Evolutionary conservation across 1,284 basidiomycete species (phyloP).

Genomic region (Malassezia psittaci): DNA sequence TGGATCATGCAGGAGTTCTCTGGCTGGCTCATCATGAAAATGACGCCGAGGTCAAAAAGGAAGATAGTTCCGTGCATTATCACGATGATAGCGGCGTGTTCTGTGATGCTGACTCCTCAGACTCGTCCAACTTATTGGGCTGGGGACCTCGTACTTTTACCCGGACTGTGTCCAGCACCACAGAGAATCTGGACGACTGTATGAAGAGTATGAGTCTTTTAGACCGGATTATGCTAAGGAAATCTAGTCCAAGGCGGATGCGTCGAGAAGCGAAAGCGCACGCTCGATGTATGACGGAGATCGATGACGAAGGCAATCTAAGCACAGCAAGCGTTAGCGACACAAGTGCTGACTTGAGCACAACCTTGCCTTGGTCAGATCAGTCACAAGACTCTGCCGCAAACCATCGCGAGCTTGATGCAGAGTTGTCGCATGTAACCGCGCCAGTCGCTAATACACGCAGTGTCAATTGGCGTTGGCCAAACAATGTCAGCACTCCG

Average conservation of each 20-base stretch:
- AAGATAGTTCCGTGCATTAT: slow-evolving; percentile 11
- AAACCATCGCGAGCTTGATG: background rate
- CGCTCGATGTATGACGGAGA: background rate
- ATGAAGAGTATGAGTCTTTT: slow-evolving; percentile 38
- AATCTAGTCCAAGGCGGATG: slow-evolving; percentile 34
- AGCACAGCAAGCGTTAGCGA: background rate
- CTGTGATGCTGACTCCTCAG: slow-evolving; percentile 13
- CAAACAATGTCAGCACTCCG: slow-evolving; percentile 21
- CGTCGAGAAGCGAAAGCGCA: slow-evolving; percentile 34
- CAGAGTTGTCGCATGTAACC: background rate
- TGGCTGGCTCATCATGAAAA: slow-evolving; percentile 13
- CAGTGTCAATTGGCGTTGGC: slow-evolving; percentile 1
- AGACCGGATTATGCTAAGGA: slow-evolving; percentile 40
- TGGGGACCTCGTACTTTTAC: slow-evolving; percentile 21
- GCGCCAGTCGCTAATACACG: background rate
- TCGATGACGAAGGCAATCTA: background rate
- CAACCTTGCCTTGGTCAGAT: slow-evolving; percentile 9
- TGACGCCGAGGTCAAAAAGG: background rate
- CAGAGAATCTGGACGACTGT: slow-evolving; percentile 24
- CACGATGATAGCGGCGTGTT: slow-evolving; percentile 26
- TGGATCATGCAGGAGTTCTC: slow-evolving; percentile 27
- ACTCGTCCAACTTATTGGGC: slow-evolving; percentile 5
- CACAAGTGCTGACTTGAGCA: slow-evolving; percentile 2
- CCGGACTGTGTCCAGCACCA: background rate
- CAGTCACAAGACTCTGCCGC: slow-evolving; percentile 5